A percentile compares a stretch with the other conserved stretches of the same genome.
Evolutionary conservation across 164 flowering plant species (phyloP).

Genomic region (Liquidambar formosana): DNA sequence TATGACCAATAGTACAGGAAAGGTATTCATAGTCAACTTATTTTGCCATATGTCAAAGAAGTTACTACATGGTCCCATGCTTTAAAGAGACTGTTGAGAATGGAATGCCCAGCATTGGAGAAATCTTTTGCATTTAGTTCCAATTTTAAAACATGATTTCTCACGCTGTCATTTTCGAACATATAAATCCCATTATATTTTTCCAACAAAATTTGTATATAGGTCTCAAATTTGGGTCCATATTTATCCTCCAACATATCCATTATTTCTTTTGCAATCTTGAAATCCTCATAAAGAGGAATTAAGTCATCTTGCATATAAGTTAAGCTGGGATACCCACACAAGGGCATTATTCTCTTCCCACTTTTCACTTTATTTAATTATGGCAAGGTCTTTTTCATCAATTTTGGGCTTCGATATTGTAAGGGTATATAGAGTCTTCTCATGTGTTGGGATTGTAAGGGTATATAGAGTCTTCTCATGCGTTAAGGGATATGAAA

Average conservation of each 20-base stretch:
- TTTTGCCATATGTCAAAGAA: neutral
- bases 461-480: no score
- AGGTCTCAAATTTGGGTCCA: neutral
- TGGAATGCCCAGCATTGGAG: neutral
- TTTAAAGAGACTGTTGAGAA: neutral
- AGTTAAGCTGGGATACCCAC: neutral
- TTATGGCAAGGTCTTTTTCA: no score
- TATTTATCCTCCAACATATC: neutral
- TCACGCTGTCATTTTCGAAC: neutral
- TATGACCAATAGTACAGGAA: neutral
- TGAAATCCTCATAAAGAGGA: neutral
- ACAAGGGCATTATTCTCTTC: neutral
- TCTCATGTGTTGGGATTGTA: no score
- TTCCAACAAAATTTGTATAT: neutral
- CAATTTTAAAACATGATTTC: constrained; percentile 1
- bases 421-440: no score
- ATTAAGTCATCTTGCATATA: constrained; percentile 1
- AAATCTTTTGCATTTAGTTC: neutral
- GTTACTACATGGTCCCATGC: constrained; percentile 1
- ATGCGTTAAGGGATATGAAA: no score
- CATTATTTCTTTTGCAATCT: neutral
- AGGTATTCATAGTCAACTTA: neutral
- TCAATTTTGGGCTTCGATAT: no score
- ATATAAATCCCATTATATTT: neutral
- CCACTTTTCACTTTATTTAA: no score